Base-by-base conservation (phyloP, 768 basidiomycete species). In the Dacryopinax spathularia region DNA sequence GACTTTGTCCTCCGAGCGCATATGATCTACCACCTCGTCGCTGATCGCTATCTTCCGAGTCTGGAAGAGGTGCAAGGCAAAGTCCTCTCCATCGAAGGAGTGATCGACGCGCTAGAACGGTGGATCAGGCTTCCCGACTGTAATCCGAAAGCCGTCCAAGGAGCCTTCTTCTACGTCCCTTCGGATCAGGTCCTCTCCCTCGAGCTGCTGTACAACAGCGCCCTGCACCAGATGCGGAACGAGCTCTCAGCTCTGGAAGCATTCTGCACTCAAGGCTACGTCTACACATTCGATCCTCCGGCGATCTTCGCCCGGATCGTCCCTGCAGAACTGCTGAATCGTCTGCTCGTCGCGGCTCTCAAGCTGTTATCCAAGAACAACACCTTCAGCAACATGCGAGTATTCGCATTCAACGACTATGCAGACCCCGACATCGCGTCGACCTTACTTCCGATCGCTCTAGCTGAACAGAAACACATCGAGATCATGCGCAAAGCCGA, bases 261-360 rank as follows among this genome's bases (percentile, higher is more conserved):
- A 2, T 22, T 63, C 33, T 62, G 44, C 41, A 25, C 48, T 7
- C 29, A 60, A 15, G 68, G 68, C 13, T 69, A 69, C 60, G 62
- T 62, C 34, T 69, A 66, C 64, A 68, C 68, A 18, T 64, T 35
- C 61, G 64, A 66, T n/a, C 68, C 68, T 1, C 67, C 68, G 2
- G 34, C 64, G 7, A 69, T 69, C 65, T 69, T 69, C 27, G 67
- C 68, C 9, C 44, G 43, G 13, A 63, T 37, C 7, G 33, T 69
- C 34, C 31, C 37, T 10, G 31, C 65, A 1, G 56, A 34, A 4
- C 15, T 69, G 5, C 44, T 65, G 37, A 66, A 65, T 22, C 63
- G 64, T 1, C 63, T 68, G 33, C 33, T 56, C 43, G 20, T 22
- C 31, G 48, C 62, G 1, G 65, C 61, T 0, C 33, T 65, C 36